Conservation (phyloP, 768 basidiomycete species). For the Suillus subluteus region DNA sequence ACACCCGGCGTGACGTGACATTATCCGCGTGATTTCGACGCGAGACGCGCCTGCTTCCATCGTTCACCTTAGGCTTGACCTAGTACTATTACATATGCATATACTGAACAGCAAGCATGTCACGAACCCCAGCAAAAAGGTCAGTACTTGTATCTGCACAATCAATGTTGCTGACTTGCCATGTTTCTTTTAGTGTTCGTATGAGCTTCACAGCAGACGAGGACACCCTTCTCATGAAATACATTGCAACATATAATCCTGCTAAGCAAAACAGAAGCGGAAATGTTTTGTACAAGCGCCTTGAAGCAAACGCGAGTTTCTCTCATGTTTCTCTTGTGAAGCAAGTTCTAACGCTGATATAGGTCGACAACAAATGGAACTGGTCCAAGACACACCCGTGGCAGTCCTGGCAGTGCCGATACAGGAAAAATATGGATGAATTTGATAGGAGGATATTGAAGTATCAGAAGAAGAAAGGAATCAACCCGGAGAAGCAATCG, state of each 20-base stretch:
- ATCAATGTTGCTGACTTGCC: neutral
- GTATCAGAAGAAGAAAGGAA: slow-evolving; percentile 40
- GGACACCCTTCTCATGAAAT: slow-evolving; percentile 47
- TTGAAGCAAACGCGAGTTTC: slow-evolving; percentile 48
- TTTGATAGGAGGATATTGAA: slow-evolving; percentile 48
- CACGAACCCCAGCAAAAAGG: neutral
- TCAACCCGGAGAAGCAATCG: neutral
- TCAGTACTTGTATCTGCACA: neutral
- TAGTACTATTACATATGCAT: neutral
- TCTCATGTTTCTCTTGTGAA: neutral
- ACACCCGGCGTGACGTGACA: slow-evolving; percentile 5
- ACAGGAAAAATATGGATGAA: slow-evolving; percentile 43
- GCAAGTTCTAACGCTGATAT: slow-evolving; percentile 9
- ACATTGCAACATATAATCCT: slow-evolving; percentile 54
- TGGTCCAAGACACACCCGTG: slow-evolving; percentile 57
- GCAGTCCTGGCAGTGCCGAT: slow-evolving; percentile 70
- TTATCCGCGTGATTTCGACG: slow-evolving; percentile 3
- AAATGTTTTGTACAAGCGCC: slow-evolving; percentile 43
- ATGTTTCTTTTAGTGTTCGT: slow-evolving; percentile 21
- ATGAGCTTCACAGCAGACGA: slow-evolving; percentile 41
- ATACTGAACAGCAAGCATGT: neutral
- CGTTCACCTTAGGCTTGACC: neutral
- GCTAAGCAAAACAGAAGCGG: slow-evolving; percentile 46
- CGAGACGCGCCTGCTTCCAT: slow-evolving; percentile 5
- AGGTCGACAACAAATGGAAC: slow-evolving; percentile 48